A percentile compares a stretch with the other conserved stretches of the same genome.
These are phyloP conservation scores for Saccharomycopsis crataegensis DNA, from an alignment of 1,139 yeast species.

Conservation along the genomic window DNA sequence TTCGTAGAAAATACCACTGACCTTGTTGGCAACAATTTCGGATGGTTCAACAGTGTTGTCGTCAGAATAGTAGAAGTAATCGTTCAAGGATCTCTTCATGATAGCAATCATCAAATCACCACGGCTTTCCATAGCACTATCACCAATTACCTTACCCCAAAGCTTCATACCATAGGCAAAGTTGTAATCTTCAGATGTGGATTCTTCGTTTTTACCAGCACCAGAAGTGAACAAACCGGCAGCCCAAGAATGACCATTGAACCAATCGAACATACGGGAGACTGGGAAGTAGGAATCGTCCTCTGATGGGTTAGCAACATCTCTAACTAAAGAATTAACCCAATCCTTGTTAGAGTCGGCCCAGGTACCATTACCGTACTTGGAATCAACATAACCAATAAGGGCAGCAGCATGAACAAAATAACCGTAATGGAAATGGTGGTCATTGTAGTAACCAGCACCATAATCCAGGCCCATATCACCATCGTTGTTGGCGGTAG, in stretches of 20 bases:
- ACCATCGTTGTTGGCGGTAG: slow-evolving; percentile 49
- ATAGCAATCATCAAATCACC: slow-evolving; percentile 70
- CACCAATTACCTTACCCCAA: slow-evolving; percentile 73
- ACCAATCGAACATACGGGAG: slow-evolving; percentile 75
- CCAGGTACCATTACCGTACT: slow-evolving; percentile 57
- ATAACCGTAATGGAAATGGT: slow-evolving; percentile 78
- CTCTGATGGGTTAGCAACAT: slow-evolving; percentile 66
- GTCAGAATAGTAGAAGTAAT: slow-evolving; percentile 50
- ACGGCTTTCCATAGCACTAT: slow-evolving; percentile 64
- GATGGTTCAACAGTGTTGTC: slow-evolving; percentile 57
- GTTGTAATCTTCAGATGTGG: slow-evolving; percentile 75
- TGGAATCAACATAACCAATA: slow-evolving; percentile 55
- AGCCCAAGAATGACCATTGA: slow-evolving; percentile 81
- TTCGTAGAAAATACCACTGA: slow-evolving; percentile 65
- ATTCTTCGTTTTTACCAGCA: slow-evolving; percentile 77
- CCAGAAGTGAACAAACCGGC: slow-evolving; percentile 61
- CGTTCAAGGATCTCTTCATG: slow-evolving; percentile 52
- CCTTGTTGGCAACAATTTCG: slow-evolving; percentile 52
- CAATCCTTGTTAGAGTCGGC: slow-evolving; percentile 53
- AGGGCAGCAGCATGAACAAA: slow-evolving; percentile 73
- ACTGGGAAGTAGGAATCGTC: slow-evolving; percentile 66
- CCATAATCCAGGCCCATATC: slow-evolving; percentile 56
- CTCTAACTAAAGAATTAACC: slow-evolving; percentile 62
- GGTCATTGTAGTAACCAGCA: slow-evolving; percentile 66
- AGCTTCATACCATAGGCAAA: slow-evolving; percentile 76